Base-by-base conservation (phyloP, 2,329 filamentous ascomycete genomes). In the Rhynchosporium graminicola region DNA sequence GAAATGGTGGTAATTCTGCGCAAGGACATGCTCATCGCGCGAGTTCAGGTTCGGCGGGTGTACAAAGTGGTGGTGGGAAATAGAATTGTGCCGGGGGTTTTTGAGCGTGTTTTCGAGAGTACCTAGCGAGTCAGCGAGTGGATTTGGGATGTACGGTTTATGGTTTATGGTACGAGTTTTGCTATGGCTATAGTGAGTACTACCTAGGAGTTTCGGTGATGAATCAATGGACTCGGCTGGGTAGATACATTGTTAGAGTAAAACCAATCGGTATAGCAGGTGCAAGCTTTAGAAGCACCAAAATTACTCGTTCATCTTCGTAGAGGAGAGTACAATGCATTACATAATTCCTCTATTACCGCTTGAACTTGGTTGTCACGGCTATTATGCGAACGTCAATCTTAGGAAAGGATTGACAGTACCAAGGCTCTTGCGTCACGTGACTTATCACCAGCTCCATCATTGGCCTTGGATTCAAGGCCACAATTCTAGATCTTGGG, bases 1-100 rank as follows among this genome's bases (percentile, higher is more conserved):
- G 59, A n/a, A 52, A 42, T 33, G 57, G 28, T 55, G 69, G 68
- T 4, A 67, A 66, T 47, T 47, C 66, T 40, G 67, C 59, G 45
- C 63, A 65, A 50, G 67, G 68, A 10, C 68, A 71, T 65, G 64
- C 65, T 29, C 68, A 71, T 59, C 63, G 66, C 57, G 63, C 62
- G 46, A 70, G 66, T 26, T 65, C 68, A 9, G 65, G 66, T 28
- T 54, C 51, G 38, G 51, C 51, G 6, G 68, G 67, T 63, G 63
- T 63, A 29, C 63, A 66, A 40, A 71, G 65, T 65, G 62, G 65
- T 65, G 62, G 65, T 64, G 62, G 64, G 20, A 72, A 69, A 45
- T 64, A 61, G 50, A 43, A 43, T n/a, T 45, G 8, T 36, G 33
- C 5, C 9, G 33, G 9, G 33, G 9, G 33, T 29, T 48, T 55